These are phyloP conservation scores for Alternaria alternata DNA, from an alignment of 2,329 filamentous ascomycete species.

Conservation along the genomic window DNA sequence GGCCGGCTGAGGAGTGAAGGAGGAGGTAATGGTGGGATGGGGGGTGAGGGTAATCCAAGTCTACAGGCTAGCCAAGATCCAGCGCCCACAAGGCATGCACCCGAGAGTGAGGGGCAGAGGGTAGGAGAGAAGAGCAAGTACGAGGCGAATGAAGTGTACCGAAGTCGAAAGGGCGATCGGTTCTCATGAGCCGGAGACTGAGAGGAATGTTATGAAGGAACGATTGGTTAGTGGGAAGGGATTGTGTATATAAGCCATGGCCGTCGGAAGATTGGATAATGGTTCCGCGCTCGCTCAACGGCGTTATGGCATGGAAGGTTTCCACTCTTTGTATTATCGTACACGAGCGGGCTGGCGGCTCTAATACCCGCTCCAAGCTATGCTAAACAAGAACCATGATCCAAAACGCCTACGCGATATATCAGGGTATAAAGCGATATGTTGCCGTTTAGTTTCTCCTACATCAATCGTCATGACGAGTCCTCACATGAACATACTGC, in stretches of 20 bases:
- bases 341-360: background rate
- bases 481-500: conserved; percentile 37
- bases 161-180: conserved; percentile 83
- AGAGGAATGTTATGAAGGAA: background rate
- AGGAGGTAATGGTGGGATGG: conserved; percentile 15
- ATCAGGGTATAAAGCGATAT: conserved; percentile 45
- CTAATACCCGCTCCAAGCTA: conserved; percentile 3
- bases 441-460: conserved; percentile 10
- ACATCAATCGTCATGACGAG: background rate
- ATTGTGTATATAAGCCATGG: background rate
- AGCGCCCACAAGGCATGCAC: conserved; percentile 84
- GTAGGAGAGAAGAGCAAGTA: conserved; percentile 87
- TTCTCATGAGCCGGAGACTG: conserved; percentile 59
- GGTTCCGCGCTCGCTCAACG: background rate
- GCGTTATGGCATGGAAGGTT: conserved; percentile 7
- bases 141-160: conserved; percentile 78
- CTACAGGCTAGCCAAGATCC: conserved; percentile 78
- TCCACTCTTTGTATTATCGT: conserved; percentile 19
- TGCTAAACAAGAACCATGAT: conserved; percentile 3
- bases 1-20: conserved; percentile 18
- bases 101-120: conserved; percentile 72
- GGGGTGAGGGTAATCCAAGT: conserved; percentile 64
- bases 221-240: background rate
- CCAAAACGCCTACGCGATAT: conserved; percentile 38
- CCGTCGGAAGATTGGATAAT: background rate